Conservation (phyloP, 305 asterid species). For the Solanum hybrid region DNA sequence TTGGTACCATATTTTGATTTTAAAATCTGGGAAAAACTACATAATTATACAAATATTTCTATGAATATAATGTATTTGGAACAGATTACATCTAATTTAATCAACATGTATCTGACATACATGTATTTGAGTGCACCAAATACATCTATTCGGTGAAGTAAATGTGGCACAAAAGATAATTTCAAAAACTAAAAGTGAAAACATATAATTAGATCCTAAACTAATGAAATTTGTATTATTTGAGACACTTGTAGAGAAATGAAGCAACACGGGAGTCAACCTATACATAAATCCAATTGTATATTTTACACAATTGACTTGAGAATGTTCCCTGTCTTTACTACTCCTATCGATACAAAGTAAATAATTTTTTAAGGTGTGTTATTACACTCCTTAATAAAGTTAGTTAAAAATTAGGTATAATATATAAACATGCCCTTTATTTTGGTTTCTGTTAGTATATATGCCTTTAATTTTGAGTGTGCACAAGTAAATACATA, state of each 20-base stretch:
- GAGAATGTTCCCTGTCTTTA: not conserved
- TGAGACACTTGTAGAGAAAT: not conserved
- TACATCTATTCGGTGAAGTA: not conserved
- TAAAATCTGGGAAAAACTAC: too few relatives aligned
- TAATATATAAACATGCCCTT: too few relatives aligned
- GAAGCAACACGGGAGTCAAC: not conserved
- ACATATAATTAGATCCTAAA: not conserved
- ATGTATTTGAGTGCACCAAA: not conserved
- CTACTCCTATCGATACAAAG: not conserved
- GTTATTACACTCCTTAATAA: not conserved
- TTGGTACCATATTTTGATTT: not conserved
- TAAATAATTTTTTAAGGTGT: not conserved
- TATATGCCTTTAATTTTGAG: too few relatives aligned
- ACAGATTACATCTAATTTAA: too few relatives aligned
- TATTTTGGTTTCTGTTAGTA: not conserved
- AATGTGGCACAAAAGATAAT: too few relatives aligned
- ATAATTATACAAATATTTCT: too few relatives aligned
- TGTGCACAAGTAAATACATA: not conserved
- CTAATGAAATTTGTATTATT: not conserved
- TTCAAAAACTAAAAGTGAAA: too few relatives aligned
- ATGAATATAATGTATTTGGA: too few relatives aligned
- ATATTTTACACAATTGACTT: not conserved
- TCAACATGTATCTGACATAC: not conserved
- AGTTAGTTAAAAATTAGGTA: not conserved
- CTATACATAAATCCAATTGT: not conserved